Conservation (phyloP, 306 rosid genomes). For the Macrotyloma uniflorum region DNA sequence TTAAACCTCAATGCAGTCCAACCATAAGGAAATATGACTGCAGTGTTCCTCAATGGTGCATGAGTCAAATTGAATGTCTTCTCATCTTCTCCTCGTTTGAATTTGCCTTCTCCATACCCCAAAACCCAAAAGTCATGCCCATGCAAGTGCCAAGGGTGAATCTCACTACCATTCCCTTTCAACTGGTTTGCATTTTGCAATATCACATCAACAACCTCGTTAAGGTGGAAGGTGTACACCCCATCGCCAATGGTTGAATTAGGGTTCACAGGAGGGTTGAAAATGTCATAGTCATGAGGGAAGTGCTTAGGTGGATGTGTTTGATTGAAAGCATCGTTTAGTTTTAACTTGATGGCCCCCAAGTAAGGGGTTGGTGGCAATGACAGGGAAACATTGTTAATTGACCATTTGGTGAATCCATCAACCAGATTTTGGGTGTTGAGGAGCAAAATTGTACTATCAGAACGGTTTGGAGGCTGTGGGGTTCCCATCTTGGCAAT, state of each 20-base stretch:
- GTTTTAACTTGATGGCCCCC: constrained; percentile 45
- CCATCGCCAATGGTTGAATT: constrained; percentile 58
- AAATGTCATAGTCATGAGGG: constrained; percentile 46
- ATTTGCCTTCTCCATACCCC: constrained; percentile 85
- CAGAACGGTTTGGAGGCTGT: constrained; percentile 51
- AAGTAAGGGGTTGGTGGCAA: constrained; percentile 75
- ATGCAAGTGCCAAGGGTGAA: constrained; percentile 93
- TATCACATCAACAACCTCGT: constrained; percentile 60
- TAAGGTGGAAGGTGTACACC: constrained; percentile 48
- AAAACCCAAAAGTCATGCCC: constrained; percentile 93
- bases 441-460: constrained; percentile 65
- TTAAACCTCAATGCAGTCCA: constrained; percentile 81
- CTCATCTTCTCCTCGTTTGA: constrained; percentile 42
- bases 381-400: constrained; percentile 67
- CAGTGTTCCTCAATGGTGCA: constrained; percentile 77
- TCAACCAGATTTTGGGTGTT: constrained; percentile 72
- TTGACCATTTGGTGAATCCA: constrained; percentile 71
- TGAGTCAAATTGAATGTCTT: constrained; percentile 57
- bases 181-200: constrained; percentile 71
- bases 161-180: constrained; percentile 52
- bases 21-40: constrained; percentile 69
- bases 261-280: constrained; percentile 41
- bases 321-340: constrained; percentile 40
- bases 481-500: constrained; percentile 63
- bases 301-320: constrained; percentile 54